Conservation (phyloP, 2,329 filamentous ascomycete species). For the Trichoderma afroharzianum region DNA sequence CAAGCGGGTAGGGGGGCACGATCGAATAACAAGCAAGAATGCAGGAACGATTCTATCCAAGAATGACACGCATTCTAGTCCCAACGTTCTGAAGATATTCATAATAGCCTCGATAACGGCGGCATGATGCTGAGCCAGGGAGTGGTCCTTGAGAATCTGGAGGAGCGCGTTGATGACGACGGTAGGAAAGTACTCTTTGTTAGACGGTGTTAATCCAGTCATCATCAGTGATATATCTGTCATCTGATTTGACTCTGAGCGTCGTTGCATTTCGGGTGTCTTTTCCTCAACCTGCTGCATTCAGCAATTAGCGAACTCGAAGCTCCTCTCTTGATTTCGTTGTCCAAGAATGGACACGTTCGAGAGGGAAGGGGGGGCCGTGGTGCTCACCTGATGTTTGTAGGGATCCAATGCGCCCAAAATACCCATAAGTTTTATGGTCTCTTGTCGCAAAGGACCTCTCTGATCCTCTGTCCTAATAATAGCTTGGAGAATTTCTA, state of each 20-base stretch:
- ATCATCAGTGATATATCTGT: constrained; percentile 98
- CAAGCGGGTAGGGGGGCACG: constrained; percentile 70
- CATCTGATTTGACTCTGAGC: constrained; percentile 60
- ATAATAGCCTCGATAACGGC: constrained; percentile 96
- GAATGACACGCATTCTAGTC: constrained; percentile 93
- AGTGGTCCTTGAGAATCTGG: constrained; percentile 86
- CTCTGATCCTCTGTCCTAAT: constrained; percentile 86
- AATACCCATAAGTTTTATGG: constrained; percentile 94
- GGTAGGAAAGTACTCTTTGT: constrained; percentile 97
- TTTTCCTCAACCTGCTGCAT: constrained; percentile 76
- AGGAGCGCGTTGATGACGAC: constrained; percentile 96
- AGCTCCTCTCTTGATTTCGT: not conserved
- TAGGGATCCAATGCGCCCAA: constrained; percentile 93
- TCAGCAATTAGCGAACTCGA: constrained; percentile 10
- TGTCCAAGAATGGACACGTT: not conserved
- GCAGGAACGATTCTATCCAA: constrained; percentile 91
- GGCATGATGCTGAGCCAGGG: constrained; percentile 85
- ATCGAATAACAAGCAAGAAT: constrained; percentile 84
- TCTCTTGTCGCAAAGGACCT: constrained; percentile 82
- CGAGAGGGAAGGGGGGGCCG: not conserved
- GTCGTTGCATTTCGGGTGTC: constrained; percentile 73
- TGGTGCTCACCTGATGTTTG: constrained; percentile 66
- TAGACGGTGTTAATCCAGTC: constrained; percentile 92
- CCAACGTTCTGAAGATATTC: constrained; percentile 96
- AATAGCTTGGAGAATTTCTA: constrained; percentile 89